phyloP scores from a whole-genome alignment of 371 early-diverging fungal species.

The Rhizopus sp. region DNA sequence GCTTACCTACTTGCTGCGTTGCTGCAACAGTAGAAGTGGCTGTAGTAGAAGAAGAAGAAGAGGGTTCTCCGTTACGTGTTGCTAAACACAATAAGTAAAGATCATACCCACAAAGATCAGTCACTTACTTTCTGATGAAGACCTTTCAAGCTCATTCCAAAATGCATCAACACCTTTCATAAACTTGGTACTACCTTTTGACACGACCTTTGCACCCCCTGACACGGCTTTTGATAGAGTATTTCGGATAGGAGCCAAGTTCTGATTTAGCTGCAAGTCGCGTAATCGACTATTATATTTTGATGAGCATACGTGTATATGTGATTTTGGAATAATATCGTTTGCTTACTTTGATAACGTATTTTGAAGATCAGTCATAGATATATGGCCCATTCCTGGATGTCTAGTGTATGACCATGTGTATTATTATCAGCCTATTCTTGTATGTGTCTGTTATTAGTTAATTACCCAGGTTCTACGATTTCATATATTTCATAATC shows the following conservation, averaged over 20 bases:
- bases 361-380: conserved; percentile 63
- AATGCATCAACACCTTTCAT: conserved; percentile 54
- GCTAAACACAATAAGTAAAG: neutral
- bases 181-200: conserved; percentile 52
- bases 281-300: conserved; percentile 38
- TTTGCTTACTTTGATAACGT: conserved; percentile 59
- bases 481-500: conserved; percentile 70
- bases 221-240: conserved; percentile 65
- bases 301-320: neutral
- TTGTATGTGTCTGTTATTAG: neutral
- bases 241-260: conserved; percentile 60
- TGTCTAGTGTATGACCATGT: conserved; percentile 33
- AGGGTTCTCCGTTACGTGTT: neutral
- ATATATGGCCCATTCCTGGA: conserved; percentile 67
- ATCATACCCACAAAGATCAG: neutral
- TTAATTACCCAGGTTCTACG: conserved; percentile 58
- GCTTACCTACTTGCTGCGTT: conserved; percentile 55
- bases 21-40: conserved; percentile 40
- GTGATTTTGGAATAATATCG: neutral
- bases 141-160: conserved; percentile 50
- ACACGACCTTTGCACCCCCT: conserved; percentile 50
- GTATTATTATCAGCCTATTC: neutral
- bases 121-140: neutral
- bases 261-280: conserved; percentile 63
- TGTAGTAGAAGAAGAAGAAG: conserved; percentile 12